Conservation (phyloP, 208 protist species). For the Trypanosoma theileri region DNA sequence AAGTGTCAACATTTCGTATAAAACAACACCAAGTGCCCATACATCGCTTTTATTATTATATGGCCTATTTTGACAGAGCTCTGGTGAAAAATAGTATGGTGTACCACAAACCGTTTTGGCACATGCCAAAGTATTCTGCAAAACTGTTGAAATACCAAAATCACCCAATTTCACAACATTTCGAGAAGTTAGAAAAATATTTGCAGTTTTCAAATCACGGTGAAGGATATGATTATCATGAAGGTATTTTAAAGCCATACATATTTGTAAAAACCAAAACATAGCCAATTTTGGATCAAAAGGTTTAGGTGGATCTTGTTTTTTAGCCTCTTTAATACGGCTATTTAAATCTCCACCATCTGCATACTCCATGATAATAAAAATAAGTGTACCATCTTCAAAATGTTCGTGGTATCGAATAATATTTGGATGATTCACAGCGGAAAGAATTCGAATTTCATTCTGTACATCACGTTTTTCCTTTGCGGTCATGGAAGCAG, state of each 20-base stretch:
- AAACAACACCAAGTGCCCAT: slow-evolving; percentile 91
- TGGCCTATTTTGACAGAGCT: slow-evolving; percentile 93
- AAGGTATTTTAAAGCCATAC: slow-evolving; percentile 91
- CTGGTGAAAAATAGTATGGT: slow-evolving; percentile 96
- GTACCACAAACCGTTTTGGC: slow-evolving; percentile 94
- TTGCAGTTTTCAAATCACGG: slow-evolving; percentile 90
- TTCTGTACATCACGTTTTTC: slow-evolving; percentile 92
- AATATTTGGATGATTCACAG: slow-evolving; percentile 92
- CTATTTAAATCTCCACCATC: slow-evolving; percentile 87
- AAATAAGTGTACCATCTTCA: slow-evolving; percentile 83
- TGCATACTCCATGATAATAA: slow-evolving; percentile 94
- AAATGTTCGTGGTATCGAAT: slow-evolving; percentile 92
- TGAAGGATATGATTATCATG: slow-evolving; percentile 93
- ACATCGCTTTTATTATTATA: slow-evolving; percentile 95
- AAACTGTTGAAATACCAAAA: slow-evolving; percentile 92
- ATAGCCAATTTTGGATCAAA: slow-evolving; percentile 89
- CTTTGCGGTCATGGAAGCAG: slow-evolving; percentile 82
- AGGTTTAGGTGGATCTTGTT: slow-evolving; percentile 51
- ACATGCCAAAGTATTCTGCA: slow-evolving; percentile 91
- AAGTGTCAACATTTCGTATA: slow-evolving; percentile 91
- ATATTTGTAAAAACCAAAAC: slow-evolving; percentile 92
- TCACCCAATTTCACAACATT: slow-evolving; percentile 90
- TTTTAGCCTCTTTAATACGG: slow-evolving; percentile 90
- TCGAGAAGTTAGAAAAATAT: slow-evolving; percentile 88
- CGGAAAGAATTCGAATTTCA: slow-evolving; percentile 91